A percentile compares a stretch with the other conserved stretches of the same genome.
These are phyloP conservation scores for Aspergillus ruber DNA, from an alignment of 2,329 filamentous ascomycete genomes.

Conservation along the genomic window DNA sequence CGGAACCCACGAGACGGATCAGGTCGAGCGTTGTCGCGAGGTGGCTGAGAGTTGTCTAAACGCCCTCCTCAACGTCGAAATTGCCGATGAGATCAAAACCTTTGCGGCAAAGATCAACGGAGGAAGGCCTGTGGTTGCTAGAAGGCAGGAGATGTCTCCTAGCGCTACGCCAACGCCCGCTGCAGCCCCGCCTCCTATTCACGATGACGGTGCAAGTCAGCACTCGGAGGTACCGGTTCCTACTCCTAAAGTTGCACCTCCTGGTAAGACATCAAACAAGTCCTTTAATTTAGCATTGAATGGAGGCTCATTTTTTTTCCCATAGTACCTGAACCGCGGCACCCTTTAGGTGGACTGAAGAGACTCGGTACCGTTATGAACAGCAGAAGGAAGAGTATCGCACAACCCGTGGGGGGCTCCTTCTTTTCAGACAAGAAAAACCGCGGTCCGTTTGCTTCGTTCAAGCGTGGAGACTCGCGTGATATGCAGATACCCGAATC, in stretches of 20 bases:
- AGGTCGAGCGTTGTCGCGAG: slow-evolving; percentile 67
- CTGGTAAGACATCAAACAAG: slow-evolving; percentile 22
- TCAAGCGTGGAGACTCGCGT: slow-evolving; percentile 36
- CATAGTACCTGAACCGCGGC: slow-evolving; percentile 33
- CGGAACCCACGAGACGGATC: slow-evolving; percentile 85
- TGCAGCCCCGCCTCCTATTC: slow-evolving; percentile 33
- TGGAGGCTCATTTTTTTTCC: slow-evolving; percentile 5
- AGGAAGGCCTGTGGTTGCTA: slow-evolving; percentile 25
- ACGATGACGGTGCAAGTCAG: slow-evolving; percentile 51
- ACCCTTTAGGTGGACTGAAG: slow-evolving; percentile 39
- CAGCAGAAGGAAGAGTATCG: slow-evolving; percentile 36
- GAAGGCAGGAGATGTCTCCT: slow-evolving; percentile 19
- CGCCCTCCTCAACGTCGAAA: slow-evolving; percentile 77
- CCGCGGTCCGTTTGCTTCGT: slow-evolving; percentile 37
- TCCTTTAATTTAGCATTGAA: not conserved
- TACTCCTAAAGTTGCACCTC: slow-evolving; percentile 20
- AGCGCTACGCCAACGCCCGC: slow-evolving; percentile 22
- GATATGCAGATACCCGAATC: slow-evolving; percentile 33
- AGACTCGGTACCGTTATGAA: slow-evolving; percentile 44
- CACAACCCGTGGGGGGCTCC: slow-evolving; percentile 22
- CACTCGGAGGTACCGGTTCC: slow-evolving; percentile 46
- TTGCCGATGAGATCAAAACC: slow-evolving; percentile 70
- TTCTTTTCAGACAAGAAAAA: slow-evolving; percentile 35
- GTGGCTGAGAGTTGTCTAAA: slow-evolving; percentile 75
- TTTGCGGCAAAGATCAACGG: slow-evolving; percentile 35